Evolutionary conservation across 2,329 filamentous ascomycete genomes (phyloP).

Genomic region (Fusarium pininemorale): DNA sequence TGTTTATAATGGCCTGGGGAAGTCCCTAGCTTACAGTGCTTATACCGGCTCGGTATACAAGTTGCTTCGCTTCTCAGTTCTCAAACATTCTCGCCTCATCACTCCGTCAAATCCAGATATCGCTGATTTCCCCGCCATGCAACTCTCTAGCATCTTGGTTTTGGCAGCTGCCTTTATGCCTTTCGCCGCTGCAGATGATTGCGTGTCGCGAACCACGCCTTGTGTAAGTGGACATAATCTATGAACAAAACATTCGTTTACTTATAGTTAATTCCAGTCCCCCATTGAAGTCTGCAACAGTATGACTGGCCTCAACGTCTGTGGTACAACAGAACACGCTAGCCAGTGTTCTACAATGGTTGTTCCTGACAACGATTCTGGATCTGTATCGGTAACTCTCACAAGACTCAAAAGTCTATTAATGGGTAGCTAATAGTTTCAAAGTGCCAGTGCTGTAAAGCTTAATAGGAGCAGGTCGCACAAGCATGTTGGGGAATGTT

Average conservation of each 20-base stretch:
- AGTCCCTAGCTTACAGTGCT: background rate
- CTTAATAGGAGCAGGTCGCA: accelerated
- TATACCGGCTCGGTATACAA: too few species aligned
- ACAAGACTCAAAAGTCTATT: accelerated
- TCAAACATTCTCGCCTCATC: too few species aligned
- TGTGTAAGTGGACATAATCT: background rate
- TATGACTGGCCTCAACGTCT: background rate
- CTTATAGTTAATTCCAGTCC: accelerated
- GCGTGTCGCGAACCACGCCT: background rate
- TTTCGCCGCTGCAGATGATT: background rate
- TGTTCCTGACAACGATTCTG: background rate
- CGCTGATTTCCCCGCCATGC: background rate
- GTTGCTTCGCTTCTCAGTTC: too few species aligned
- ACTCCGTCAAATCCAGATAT: too few species aligned
- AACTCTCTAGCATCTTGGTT: background rate
- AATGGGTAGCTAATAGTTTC: accelerated
- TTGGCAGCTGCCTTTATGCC: background rate
- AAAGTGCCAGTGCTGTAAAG: background rate
- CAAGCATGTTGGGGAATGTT: accelerated
- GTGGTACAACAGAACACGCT: background rate
- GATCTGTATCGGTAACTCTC: background rate
- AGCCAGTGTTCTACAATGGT: background rate
- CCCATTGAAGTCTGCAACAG: accelerated
- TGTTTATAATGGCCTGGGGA: accelerated
- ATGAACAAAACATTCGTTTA: accelerated